Evolutionary conservation across 768 basidiomycete species (phyloP).

Genomic region (Leucocoprinus sp.): DNA sequence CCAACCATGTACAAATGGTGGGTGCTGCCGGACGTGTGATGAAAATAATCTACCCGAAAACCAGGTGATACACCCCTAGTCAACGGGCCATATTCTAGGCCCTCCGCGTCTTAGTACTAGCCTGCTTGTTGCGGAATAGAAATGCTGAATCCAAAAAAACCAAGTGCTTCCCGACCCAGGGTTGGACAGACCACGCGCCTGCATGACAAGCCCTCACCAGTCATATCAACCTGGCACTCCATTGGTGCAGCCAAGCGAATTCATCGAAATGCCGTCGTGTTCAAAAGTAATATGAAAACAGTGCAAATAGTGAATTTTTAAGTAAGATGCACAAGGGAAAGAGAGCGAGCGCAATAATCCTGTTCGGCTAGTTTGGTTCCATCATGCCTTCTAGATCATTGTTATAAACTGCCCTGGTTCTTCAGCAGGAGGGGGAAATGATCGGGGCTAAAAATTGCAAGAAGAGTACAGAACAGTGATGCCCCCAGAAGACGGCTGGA

Average conservation of each 20-base stretch:
- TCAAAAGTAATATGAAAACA: constrained; percentile 47
- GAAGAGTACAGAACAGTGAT: constrained; percentile 34
- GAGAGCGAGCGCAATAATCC: constrained; percentile 69
- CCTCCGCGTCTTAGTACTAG: no score
- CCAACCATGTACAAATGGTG: constrained; percentile 58
- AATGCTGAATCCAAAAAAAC: no score
- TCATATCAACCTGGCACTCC: constrained; percentile 67
- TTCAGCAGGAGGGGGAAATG: constrained; percentile 54
- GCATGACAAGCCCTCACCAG: constrained; percentile 52
- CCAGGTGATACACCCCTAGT: constrained; percentile 27
- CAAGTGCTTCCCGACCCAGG: no score
- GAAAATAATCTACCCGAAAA: constrained; percentile 30
- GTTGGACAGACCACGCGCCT: constrained; percentile 60
- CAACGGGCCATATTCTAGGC: no score
- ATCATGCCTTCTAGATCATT: constrained; percentile 58
- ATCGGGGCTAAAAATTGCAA: constrained; percentile 40
- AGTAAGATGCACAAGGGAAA: constrained; percentile 64
- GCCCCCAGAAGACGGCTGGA: constrained; percentile 55
- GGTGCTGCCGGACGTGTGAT: constrained; percentile 47
- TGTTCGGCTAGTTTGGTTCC: constrained; percentile 52
- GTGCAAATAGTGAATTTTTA: constrained; percentile 63
- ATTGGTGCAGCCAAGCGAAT: constrained; percentile 61
- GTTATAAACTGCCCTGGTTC: constrained; percentile 27
- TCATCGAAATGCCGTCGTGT: constrained; percentile 71
- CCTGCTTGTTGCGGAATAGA: no score